Base-by-base conservation (phyloP, 371 early-diverging fungal genomes). In the Gilbertella persicaria region DNA sequence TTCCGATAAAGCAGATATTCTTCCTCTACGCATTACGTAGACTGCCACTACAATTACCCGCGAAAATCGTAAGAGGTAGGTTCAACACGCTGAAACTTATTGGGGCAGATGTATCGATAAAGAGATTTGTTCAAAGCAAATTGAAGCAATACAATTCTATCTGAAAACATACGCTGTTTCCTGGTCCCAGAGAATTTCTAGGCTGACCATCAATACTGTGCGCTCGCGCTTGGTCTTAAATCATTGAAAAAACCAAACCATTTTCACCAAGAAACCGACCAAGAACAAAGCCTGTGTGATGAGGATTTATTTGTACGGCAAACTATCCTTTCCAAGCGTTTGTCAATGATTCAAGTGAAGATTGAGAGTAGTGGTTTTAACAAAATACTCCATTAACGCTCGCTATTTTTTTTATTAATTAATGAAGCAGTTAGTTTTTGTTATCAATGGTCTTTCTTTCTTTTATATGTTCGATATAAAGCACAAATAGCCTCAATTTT, bases 261-360 rank as follows among this genome's bases (percentile, higher is more conserved):
- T 53, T 53, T 28, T 53, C 45, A 4, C 35, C 42, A 33, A 53
- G 30, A n/a, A 43, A 44, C 25, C 37, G 13, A 35, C 25, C 43
- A 23, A 21, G 43, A 9, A 44, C 23, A 44, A 45, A 53, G 36
- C 53, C 53, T 24, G 53, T 53, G 17, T 53, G 53, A 36, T 33
- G 43, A 30, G 13, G 45, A 26, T 43, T 53, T 16, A 53, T 41
- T 41, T 21, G 21, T 41, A 41, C 41, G 21, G 41, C 41, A 41
- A 41, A 41, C 21, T 21, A 9, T 41, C 23, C 41, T 41, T 41
- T 41, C 21, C 41, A 41, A 41, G 41, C 41, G 41, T 21, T 41
- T 41, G 41, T 19, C 21, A 21, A 41, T 21, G 7, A 41, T 41
- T 17, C 23, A 41, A 41, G 41, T 41, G 41, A 41, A 41, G 41